Evolutionary conservation across 805 yeast species (phyloP).

Genomic region (Komagataella pseudopastoris): DNA sequence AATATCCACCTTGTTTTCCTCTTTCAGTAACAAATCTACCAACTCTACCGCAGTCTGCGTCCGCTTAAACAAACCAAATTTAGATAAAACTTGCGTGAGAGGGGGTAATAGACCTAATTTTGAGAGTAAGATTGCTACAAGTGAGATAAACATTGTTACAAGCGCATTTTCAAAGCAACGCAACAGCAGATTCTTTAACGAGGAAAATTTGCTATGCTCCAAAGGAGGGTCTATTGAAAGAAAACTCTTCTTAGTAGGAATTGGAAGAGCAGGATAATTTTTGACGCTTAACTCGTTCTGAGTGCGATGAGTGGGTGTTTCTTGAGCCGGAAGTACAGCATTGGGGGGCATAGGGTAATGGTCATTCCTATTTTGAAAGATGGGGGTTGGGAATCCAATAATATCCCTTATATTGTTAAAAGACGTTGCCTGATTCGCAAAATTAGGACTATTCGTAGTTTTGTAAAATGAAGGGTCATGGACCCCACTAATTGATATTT

Average conservation of each 20-base stretch:
- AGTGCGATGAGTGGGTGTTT: neutral
- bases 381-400: constrained; percentile 3
- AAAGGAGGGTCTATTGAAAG: constrained; percentile 9
- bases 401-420: constrained; percentile 2
- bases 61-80: constrained; percentile 18
- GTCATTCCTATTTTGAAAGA: neutral
- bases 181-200: constrained; percentile 6
- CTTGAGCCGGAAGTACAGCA: neutral
- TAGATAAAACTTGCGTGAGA: constrained; percentile 14
- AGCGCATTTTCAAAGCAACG: constrained; percentile 36
- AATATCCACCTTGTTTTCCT: constrained; percentile 13
- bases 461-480: constrained; percentile 19
- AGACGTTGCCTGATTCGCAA: constrained; percentile 2
- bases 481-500: constrained; percentile 34
- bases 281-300: neutral
- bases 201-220: neutral
- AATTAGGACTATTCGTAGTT: neutral
- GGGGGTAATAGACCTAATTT: constrained; percentile 23
- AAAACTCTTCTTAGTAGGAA: neutral
- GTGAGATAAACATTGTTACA: constrained; percentile 24
- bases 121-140: constrained; percentile 22
- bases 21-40: constrained; percentile 16
- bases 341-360: neutral
- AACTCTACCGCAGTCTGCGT: constrained; percentile 20
- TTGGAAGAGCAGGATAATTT: neutral